Evolutionary conservation across 208 protist species (phyloP), one percentile per base, ranked within the genome.

Genomic region (Crithidia bombi): DNA sequence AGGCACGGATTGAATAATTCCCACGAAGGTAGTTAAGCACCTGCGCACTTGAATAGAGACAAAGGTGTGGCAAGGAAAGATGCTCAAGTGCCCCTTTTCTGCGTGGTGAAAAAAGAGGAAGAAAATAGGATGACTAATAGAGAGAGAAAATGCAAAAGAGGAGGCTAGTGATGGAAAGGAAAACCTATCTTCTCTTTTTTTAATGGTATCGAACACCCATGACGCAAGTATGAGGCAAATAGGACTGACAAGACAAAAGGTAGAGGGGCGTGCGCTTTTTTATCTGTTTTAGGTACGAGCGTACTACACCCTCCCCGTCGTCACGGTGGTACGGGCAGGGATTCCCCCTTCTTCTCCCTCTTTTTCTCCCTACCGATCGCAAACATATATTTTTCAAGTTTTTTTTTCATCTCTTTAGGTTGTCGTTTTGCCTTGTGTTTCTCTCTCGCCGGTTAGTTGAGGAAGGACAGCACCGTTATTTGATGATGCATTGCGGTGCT

Each of bases 1-100:
- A 17, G 2, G 38, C 51, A 54, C 15, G 35, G n/a, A n/a, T 17
- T 30, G 59, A 9, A 65, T 38, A 38, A 54, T 54, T 44, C 44
- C 54, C 59, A 65, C 59, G 59, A 65, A 51, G 59, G 44, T 41
- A 50, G 57, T 63, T 36, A 36, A 63, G 41, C 41, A 12, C 26
- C 10, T 25, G 19, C 23, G 23, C 30, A 38, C 25, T 52, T 52
- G 5, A 21, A 21, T 19, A 47, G 5, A 9, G 15, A 21, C 43
- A 19, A 47, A 9, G 17, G 12, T 43, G 38, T 7, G 7, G 14
- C 7, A 43, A 43, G 10, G 38, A 17, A 7, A 14, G 38, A 17
- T 43, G 38, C 14, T 43, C 14, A 14, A 5, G 55, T 46, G 55
- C 5, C n/a, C n/a, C n/a, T 59, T 5, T 19, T 59, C 9, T 59